Percentiles rank a stretch among this genome's conserved stretches.
Evolutionary conservation across 495 filamentous ascomycete genomes (phyloP).

Genomic region (Penicillium cosmopolitanum): DNA sequence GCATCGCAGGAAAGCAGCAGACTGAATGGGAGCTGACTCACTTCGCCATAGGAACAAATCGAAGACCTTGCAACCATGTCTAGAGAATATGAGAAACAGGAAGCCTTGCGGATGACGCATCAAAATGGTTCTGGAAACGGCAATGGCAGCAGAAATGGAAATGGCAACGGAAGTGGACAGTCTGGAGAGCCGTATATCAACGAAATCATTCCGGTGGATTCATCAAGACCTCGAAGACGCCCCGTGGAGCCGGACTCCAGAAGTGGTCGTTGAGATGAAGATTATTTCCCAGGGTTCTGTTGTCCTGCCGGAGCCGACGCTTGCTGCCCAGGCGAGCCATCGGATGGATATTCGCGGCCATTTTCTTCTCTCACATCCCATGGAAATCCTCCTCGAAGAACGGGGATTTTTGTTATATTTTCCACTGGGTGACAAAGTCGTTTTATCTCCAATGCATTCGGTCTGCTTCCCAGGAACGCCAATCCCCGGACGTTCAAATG

Average conservation of each 20-base stretch:
- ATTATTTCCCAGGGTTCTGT: constrained; percentile 1
- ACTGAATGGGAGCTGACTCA: constrained; percentile 8
- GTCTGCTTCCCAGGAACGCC: neutral
- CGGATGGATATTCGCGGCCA: neutral
- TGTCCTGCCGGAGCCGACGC: neutral
- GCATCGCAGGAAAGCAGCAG: constrained; percentile 5
- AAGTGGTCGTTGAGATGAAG: constrained; percentile 29
- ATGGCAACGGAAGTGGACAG: constrained; percentile 13
- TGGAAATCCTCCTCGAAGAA: neutral
- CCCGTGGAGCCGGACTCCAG: constrained; percentile 32
- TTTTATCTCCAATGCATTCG: neutral
- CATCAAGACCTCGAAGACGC: constrained; percentile 38
- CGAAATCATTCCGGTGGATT: constrained; percentile 48
- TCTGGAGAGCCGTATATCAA: constrained; percentile 53
- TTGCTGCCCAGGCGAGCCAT: neutral
- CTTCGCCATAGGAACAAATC: constrained; percentile 50
- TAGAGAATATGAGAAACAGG: constrained; percentile 55
- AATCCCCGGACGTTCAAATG: neutral
- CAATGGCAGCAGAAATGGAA: constrained; percentile 21
- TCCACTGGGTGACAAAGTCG: neutral
- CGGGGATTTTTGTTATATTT: neutral
- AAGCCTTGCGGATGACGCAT: constrained; percentile 51
- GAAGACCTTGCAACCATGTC: constrained; percentile 56
- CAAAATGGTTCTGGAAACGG: constrained; percentile 18
- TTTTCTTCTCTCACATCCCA: neutral